These are phyloP conservation scores for Pseudocercospora fijiensis DNA, from an alignment of 2,329 filamentous ascomycete genomes.

Conservation along the genomic window DNA sequence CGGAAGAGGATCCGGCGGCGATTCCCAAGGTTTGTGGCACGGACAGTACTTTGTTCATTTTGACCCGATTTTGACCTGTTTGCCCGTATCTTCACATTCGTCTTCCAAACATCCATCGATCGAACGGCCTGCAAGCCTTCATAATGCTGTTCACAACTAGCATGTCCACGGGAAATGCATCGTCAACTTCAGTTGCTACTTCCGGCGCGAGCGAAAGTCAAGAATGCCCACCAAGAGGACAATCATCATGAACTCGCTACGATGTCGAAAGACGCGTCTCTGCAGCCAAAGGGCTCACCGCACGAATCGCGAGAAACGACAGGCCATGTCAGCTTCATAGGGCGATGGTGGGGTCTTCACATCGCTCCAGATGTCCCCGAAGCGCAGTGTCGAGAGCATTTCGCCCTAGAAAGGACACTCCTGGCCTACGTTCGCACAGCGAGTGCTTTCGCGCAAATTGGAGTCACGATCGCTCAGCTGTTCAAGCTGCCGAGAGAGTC, in stretches of 20 bases:
- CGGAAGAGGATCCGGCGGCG: too few relatives aligned
- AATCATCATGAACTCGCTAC: neutral
- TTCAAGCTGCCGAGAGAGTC: neutral
- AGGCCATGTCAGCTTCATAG: neutral
- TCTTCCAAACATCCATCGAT: neutral
- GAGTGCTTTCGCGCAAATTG: slow-evolving; percentile 1
- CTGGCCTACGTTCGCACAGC: slow-evolving; percentile 2
- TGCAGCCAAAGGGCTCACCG: neutral
- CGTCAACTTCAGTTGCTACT: neutral
- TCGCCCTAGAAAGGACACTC: neutral
- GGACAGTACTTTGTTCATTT: neutral
- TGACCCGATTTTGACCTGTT: neutral
- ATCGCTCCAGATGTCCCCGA: neutral
- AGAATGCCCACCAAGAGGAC: neutral
- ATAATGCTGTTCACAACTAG: neutral
- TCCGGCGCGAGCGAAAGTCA: slow-evolving; percentile 1
- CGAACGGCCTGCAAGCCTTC: neutral
- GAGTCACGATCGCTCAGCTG: neutral
- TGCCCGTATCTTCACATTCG: too few relatives aligned
- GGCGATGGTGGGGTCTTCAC: neutral
- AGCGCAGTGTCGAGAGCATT: neutral
- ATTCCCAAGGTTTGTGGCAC: too few relatives aligned
- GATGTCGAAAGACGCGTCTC: neutral
- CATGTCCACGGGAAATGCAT: neutral
- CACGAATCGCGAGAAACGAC: neutral